Percentiles rank a stretch among this genome's conserved stretches.
Conservation (phyloP, 768 basidiomycete genomes). For the Russula foetens region DNA sequence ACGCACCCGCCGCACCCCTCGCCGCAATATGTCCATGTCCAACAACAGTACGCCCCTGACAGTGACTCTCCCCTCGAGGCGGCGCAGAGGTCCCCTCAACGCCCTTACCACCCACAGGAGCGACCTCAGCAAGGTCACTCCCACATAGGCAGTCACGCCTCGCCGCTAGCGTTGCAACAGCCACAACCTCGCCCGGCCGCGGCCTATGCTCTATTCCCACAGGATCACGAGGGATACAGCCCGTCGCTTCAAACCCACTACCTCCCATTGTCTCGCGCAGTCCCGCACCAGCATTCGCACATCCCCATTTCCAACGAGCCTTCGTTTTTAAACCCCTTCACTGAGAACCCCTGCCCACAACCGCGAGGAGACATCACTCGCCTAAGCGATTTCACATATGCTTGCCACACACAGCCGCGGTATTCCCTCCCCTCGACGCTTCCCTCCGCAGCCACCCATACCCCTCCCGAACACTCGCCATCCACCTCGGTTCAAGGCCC, state of each 20-base stretch:
- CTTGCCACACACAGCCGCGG: background rate
- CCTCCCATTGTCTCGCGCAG: background rate
- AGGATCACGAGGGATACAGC: background rate
- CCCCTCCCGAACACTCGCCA: background rate
- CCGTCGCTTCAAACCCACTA: background rate
- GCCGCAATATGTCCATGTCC: background rate
- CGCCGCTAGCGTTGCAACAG: background rate
- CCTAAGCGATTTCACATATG: background rate
- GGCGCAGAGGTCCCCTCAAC: background rate
- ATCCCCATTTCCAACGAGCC: background rate
- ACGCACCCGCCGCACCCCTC: background rate
- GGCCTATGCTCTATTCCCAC: slow-evolving; percentile 1
- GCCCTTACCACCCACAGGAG: background rate
- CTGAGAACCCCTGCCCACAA: background rate
- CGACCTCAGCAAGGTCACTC: background rate
- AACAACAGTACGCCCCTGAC: background rate
- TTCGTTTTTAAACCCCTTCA: background rate
- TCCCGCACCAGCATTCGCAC: background rate
- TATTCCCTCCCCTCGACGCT: background rate
- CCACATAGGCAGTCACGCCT: background rate
- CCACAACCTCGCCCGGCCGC: slow-evolving; percentile 2
- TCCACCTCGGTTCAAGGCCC: background rate
- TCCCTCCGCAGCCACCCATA: background rate
- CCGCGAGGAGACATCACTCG: background rate
- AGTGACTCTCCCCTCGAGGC: background rate